A percentile compares a stretch with the other conserved stretches of the same genome.
These are phyloP conservation scores for Aspergillus sp. DNA, from an alignment of 2,329 filamentous ascomycete genomes.

Conservation along the genomic window DNA sequence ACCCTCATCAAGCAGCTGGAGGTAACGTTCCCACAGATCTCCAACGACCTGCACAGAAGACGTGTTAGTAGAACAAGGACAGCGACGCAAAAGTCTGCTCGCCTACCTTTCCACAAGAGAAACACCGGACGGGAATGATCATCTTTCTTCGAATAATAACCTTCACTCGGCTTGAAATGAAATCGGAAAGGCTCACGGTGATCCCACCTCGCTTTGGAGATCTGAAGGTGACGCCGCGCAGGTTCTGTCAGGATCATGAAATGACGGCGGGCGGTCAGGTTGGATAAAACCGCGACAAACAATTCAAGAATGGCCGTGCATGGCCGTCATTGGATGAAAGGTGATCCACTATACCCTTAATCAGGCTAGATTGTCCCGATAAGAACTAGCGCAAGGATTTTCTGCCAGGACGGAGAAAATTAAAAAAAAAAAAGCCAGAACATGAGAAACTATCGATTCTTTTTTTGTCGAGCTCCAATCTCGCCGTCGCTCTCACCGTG, in stretches of 20 bases:
- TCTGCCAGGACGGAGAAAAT: background rate
- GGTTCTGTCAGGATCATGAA: no score
- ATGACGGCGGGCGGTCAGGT: no score
- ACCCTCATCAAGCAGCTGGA: slow-evolving; percentile 79
- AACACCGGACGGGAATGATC: slow-evolving; percentile 99
- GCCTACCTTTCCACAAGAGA: slow-evolving; percentile 94
- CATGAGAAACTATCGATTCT: background rate
- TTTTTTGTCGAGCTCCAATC: background rate
- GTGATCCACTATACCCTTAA: background rate
- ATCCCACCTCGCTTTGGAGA: no score
- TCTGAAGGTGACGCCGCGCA: no score
- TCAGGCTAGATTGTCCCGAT: background rate
- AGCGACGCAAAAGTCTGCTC: background rate
- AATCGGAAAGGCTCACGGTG: background rate
- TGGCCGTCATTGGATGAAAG: no score
- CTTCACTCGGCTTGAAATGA: background rate
- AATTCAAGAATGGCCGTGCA: no score
- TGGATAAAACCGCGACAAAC: no score
- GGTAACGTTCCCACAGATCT: slow-evolving; percentile 95
- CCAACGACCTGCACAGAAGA: slow-evolving; percentile 71
- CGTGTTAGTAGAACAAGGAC: slow-evolving; percentile 5
- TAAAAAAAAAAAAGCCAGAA: background rate
- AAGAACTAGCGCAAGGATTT: background rate
- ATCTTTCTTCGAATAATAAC: slow-evolving; percentile 51
- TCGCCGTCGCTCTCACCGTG: no score